Evolutionary conservation across 148 eudicot species (phyloP).

Genomic region (Beta vulgaris): DNA sequence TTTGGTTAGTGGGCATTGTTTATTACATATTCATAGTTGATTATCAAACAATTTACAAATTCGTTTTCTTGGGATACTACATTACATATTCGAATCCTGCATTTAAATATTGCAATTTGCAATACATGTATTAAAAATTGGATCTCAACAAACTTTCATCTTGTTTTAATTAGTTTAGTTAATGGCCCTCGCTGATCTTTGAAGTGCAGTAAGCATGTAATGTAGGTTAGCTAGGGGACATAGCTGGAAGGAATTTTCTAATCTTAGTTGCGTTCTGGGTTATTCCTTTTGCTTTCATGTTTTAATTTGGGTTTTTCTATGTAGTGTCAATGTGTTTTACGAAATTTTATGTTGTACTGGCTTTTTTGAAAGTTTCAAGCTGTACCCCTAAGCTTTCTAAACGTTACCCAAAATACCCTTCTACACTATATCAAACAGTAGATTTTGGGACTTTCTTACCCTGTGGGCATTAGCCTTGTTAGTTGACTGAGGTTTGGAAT

Average conservation of each 20-base stretch:
- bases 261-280: neutral
- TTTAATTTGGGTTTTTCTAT: too few relatives aligned
- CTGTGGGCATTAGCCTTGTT: too few relatives aligned
- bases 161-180: neutral
- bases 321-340: too few relatives aligned
- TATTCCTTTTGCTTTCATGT: neutral
- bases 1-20: neutral
- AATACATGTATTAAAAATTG: constrained; percentile 3
- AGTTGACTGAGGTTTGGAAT: too few relatives aligned
- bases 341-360: too few relatives aligned
- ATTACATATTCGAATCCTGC: neutral
- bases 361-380: too few relatives aligned
- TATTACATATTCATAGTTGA: neutral
- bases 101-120: constrained; percentile 3
- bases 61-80: neutral
- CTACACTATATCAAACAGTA: too few relatives aligned
- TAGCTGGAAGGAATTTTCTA: constrained; percentile 7
- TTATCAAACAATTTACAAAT: neutral
- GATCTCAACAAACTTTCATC: neutral
- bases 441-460: too few relatives aligned
- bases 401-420: too few relatives aligned
- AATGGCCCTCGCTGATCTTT: neutral
- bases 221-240: neutral
- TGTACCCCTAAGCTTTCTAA: too few relatives aligned
- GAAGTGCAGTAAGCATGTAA: neutral